phyloP scores from a whole-genome alignment of 2,329 filamentous ascomycete species.

The Pyrenochaeta sp. region DNA sequence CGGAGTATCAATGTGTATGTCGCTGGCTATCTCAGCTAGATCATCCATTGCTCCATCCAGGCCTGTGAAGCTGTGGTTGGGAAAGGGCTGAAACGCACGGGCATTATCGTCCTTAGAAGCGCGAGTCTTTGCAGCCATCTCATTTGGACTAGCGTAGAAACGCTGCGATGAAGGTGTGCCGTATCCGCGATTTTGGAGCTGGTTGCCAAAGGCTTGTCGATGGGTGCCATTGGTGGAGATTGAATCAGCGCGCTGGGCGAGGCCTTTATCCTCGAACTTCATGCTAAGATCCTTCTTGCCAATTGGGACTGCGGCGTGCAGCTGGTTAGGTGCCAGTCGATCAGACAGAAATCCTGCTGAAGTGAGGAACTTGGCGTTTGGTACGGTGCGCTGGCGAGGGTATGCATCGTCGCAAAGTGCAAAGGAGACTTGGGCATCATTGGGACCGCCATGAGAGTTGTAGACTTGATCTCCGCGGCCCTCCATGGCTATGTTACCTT shows the following conservation, averaged over 20 bases:
- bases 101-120: constrained; percentile 10
- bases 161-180: constrained; percentile 34
- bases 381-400: constrained; percentile 18
- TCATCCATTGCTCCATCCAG: constrained; percentile 51
- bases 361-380: constrained; percentile 18
- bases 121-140: constrained; percentile 23
- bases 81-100: constrained; percentile 23
- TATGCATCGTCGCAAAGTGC: constrained; percentile 24
- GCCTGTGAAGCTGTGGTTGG: constrained; percentile 39
- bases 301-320: constrained; percentile 10
- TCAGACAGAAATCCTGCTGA: constrained; percentile 20
- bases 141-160: constrained; percentile 32
- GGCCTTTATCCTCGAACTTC: constrained; percentile 25
- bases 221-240: constrained; percentile 14
- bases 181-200: constrained; percentile 28
- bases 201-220: constrained; percentile 35
- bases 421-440: constrained; percentile 16
- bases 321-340: constrained; percentile 12
- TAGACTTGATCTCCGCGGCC: constrained; percentile 23
- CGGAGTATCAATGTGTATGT: constrained; percentile 22
- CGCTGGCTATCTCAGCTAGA: constrained; percentile 37
- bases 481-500: constrained; percentile 12
- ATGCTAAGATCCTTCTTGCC: constrained; percentile 19
- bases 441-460: constrained; percentile 14
- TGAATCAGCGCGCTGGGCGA: constrained; percentile 15